Base-by-base conservation (phyloP, 306 rosid genomes). In the Fragaria vesca region DNA sequence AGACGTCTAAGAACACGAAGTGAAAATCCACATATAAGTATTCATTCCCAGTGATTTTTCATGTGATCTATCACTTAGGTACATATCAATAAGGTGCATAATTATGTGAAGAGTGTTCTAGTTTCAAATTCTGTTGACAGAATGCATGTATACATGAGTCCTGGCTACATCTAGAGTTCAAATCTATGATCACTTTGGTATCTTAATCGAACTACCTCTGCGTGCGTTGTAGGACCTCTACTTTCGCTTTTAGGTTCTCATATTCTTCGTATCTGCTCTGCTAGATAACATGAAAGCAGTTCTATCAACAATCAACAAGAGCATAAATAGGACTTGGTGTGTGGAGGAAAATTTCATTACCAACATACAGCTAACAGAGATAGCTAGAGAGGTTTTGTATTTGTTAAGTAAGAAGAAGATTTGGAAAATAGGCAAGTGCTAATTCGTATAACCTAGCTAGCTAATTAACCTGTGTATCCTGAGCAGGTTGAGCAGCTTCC, bases 241-340 rank as follows among this genome's bases (percentile, higher is more conserved):
- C 94, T 78, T 89, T 87, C 21, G 87, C 79, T 85, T 89, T 90
- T 47, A 89, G 89, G 82, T 83, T 88, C 79, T 89, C 80, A 78
- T 89, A 93, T n/a, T 93, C 97, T 71, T 93, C 86, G 72, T 87
- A 85, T 79, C 83, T 76, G 76, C 79, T 88, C 96, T 93, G 78
- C 79, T 75, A 46, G 74, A 55, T 12, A 48, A 69, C 48, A 81
- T 51, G 43, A 32, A 43, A 58, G 13, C 58, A 26, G 10, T 32
- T 32, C 21, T 9, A 30, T 30, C 11, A 34, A 63, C 28, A 61
- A 26, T 61, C 18, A 61, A 28, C 38, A 61, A 61, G 8, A 18
- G 45, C 45, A 7, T 40, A 40, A 13, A 60, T 17, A 52, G 15
- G 66, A 26, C 8, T 3, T 57, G 63, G 48, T 45, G 13, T 2